Evolutionary conservation across 352 stramenopile species (phyloP), one percentile per base, ranked within the genome.

Genomic region (Pythium chondricola): DNA sequence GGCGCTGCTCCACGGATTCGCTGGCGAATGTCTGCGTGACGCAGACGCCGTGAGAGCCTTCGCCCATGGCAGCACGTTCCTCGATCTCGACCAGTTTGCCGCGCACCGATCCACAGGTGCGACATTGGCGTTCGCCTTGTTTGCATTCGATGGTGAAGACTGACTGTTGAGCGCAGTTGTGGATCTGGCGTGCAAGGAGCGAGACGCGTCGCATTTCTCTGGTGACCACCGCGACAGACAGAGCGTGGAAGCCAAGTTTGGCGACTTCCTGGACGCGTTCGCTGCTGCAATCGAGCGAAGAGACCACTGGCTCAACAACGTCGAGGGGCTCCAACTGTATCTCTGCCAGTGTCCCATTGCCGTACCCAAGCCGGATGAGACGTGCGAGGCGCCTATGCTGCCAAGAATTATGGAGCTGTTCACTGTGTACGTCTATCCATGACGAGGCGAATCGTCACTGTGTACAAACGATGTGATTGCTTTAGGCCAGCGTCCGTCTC

Each of bases 281-380:
- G 58, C 72, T 37, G 74, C 80, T 13, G 22, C 59, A 10, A 71
- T 67, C 27, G 56, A 18, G 2, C 68, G 57, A 2, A 41, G 63
- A 20, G 14, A 46, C 9, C 83, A 93, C 57, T 93, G 83, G 83
- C 57, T 93, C n/a, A 55, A 66, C 9, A 65, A 63, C 13, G 70
- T 89, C 16, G 70, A 81, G 29, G 72, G 76, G n/a, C 61, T 93
- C 4, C 67, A 91, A 27, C 90, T 93, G 60, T 92, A 89, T 41
- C 50, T 93, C 18, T 86, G 77, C 22, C 83, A 93, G 43, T 92
- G 77, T 33, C 77, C 83, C 14, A 85, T 91, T 37, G 79, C 65
- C 33, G 68, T 87, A 6, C 46, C 40, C 18, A 71, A 72, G 18
- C 63, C 76, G 17, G 68, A 84, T 52, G 61, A 56, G 8, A 80